Conservation (phyloP, 345 rosid species). For the Schrenkiella parvula region DNA sequence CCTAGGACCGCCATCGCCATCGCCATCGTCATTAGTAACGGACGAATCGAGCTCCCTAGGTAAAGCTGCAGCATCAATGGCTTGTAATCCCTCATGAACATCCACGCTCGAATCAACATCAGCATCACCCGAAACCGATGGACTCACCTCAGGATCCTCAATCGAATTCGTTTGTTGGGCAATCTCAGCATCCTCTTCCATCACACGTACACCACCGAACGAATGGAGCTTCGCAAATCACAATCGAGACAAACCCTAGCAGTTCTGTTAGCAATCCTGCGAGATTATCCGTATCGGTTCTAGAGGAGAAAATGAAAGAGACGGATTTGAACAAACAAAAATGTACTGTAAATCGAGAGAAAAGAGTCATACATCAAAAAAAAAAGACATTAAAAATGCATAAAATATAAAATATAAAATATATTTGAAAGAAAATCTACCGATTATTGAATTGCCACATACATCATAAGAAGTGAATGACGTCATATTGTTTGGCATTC, state of each 20-base stretch:
- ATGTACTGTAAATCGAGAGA: not conserved
- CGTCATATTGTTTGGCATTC: not conserved
- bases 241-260: conserved; percentile 17
- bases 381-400: not conserved
- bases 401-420: not conserved
- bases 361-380: not conserved
- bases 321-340: not conserved
- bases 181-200: conserved; percentile 25
- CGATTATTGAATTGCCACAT: not conserved
- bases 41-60: conserved; percentile 26
- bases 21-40: not conserved
- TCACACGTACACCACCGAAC: not conserved
- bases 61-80: not conserved
- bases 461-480: not conserved
- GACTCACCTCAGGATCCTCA: conserved; percentile 11
- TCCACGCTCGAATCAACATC: not conserved
- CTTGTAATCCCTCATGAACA: not conserved
- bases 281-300: not conserved
- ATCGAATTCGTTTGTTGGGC: conserved; percentile 2
- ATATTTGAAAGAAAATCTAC: not conserved
- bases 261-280: not conserved
- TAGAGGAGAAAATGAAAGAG: not conserved
- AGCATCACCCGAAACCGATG: not conserved
- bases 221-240: not conserved
- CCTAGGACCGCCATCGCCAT: conserved; percentile 7